phyloP scores from a whole-genome alignment of 192 early-diverging fungal genomes.

The Endogone sp. region DNA sequence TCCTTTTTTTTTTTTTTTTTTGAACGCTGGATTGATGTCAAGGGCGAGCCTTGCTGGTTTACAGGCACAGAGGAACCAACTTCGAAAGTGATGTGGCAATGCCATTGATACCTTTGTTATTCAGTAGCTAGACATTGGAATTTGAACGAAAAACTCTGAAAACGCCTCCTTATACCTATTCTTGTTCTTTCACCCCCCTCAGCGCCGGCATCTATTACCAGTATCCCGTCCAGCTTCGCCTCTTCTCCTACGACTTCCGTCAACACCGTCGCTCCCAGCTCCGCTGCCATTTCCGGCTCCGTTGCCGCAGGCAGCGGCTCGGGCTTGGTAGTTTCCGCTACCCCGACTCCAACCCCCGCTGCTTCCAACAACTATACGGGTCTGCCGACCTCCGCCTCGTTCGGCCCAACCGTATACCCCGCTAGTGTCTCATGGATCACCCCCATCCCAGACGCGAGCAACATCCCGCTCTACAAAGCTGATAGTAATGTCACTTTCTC shows the following conservation, averaged over 20 bases:
- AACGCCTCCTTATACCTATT: background rate
- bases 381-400: slow-evolving; percentile 26
- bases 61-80: too few species aligned
- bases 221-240: background rate
- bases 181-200: background rate
- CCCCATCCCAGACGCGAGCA: slow-evolving; percentile 25
- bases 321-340: background rate
- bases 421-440: slow-evolving; percentile 17
- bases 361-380: background rate
- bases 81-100: too few species aligned
- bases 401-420: slow-evolving; percentile 16
- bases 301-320: too few species aligned
- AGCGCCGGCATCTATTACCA: background rate
- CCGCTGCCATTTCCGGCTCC: background rate
- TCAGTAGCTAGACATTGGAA: too few species aligned
- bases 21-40: too few species aligned
- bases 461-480: slow-evolving; percentile 23
- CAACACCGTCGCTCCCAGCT: background rate
- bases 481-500: slow-evolving; percentile 24
- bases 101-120: too few species aligned
- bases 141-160: background rate
- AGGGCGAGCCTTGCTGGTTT: too few species aligned
- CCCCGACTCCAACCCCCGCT: background rate
- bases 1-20: too few species aligned
- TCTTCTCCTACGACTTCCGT: background rate